A percentile compares a stretch with the other conserved stretches of the same genome.
Conservation (phyloP, 208 protist species). For the Trypanosoma cruzi region DNA sequence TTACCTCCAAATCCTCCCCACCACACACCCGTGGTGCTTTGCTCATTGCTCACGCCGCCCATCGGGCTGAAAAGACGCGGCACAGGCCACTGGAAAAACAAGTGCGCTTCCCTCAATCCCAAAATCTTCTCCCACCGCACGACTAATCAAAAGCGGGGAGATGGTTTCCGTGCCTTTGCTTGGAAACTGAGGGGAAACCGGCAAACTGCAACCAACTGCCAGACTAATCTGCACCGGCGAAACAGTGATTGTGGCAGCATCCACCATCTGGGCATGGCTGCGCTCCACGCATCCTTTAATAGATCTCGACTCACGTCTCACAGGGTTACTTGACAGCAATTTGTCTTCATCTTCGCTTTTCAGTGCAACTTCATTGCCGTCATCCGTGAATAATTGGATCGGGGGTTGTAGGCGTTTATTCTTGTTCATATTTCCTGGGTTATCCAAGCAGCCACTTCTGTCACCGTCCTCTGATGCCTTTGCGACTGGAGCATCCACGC, state of each 20-base stretch:
- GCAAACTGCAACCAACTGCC: constrained; percentile 6
- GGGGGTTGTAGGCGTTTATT: not conserved
- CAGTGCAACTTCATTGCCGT: not conserved
- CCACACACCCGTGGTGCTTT: not conserved
- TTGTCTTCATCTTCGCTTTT: not conserved
- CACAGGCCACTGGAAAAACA: not conserved
- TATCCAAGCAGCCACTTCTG: not conserved
- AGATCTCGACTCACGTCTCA: not conserved
- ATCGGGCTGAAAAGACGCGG: not conserved
- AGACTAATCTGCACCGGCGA: constrained; percentile 6
- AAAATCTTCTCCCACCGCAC: not conserved
- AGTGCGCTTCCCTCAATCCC: not conserved
- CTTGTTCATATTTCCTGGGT: not conserved
- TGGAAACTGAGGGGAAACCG: not conserved
- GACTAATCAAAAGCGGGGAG: constrained; percentile 8
- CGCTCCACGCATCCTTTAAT: not conserved
- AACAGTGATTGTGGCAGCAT: constrained; percentile 6
- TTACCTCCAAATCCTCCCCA: not conserved
- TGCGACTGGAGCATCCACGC: not conserved
- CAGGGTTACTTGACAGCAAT: not conserved
- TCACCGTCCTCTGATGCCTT: not conserved
- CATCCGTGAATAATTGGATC: not conserved
- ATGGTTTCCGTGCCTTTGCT: constrained; percentile 3
- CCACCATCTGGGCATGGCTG: not conserved
- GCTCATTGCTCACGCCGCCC: not conserved